These are phyloP conservation scores for Sclerotinia trifoliorum DNA, from an alignment of 2,329 filamentous ascomycete genomes.

Conservation along the genomic window DNA sequence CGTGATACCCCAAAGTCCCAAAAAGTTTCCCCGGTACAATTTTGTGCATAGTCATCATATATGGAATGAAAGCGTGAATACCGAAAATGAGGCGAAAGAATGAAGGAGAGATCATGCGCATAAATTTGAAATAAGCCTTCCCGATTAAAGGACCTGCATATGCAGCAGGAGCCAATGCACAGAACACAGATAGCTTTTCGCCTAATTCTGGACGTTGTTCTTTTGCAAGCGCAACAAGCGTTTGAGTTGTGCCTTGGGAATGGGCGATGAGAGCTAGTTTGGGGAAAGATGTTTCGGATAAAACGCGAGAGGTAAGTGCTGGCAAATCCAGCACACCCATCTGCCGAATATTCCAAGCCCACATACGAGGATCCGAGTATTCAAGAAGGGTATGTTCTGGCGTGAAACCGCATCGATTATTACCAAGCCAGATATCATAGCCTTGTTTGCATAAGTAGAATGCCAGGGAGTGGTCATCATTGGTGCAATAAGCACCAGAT, in stretches of 20 bases:
- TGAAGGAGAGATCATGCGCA: constrained; percentile 72
- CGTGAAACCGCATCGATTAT: constrained; percentile 84
- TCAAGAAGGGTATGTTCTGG: constrained; percentile 72
- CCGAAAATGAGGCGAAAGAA: constrained; percentile 84
- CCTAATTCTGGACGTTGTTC: constrained; percentile 85
- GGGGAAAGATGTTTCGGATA: constrained; percentile 77
- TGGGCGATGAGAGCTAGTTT: constrained; percentile 84
- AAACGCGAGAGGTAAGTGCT: constrained; percentile 74
- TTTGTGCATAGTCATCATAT: constrained; percentile 84
- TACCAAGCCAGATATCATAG: constrained; percentile 94
- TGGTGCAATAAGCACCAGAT: constrained; percentile 83
- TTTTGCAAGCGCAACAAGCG: constrained; percentile 83
- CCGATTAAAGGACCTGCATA: constrained; percentile 85
- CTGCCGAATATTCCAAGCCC: constrained; percentile 93
- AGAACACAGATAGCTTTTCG: constrained; percentile 82
- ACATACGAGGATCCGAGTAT: constrained; percentile 83
- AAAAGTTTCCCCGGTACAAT: constrained; percentile 66
- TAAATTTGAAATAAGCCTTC: constrained; percentile 89
- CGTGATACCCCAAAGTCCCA: constrained; percentile 78
- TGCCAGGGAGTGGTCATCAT: constrained; percentile 84
- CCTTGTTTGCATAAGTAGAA: constrained; percentile 91
- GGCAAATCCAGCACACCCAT: constrained; percentile 90
- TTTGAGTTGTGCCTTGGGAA: constrained; percentile 87
- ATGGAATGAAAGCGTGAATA: constrained; percentile 87
- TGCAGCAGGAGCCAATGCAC: constrained; percentile 83